Conservation (phyloP, 306 rosid genomes). For the Vicia villosa region DNA sequence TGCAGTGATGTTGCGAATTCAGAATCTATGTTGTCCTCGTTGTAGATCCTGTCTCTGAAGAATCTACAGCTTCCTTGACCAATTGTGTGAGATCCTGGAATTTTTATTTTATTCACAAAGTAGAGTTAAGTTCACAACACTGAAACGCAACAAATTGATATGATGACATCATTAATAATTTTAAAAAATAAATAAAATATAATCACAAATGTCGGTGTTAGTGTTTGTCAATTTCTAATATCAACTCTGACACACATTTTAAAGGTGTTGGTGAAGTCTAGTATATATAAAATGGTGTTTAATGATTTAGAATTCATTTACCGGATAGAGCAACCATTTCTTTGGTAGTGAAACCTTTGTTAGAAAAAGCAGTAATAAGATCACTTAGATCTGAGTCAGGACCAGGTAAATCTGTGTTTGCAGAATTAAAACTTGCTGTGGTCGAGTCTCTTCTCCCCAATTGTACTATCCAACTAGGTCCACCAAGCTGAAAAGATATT, state of each 20-base stretch:
- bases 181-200: too few relatives aligned
- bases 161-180: too few relatives aligned
- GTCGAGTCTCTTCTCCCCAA: conserved; percentile 74
- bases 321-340: conserved; percentile 75
- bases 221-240: too few relatives aligned
- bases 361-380: conserved; percentile 45
- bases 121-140: background rate
- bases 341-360: conserved; percentile 48
- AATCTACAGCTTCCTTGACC: conserved; percentile 52
- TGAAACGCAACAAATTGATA: too few relatives aligned
- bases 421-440: conserved; percentile 49
- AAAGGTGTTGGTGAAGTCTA: too few relatives aligned
- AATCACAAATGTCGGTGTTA: too few relatives aligned
- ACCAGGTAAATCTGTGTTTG: conserved; percentile 51
- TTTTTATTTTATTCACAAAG: background rate
- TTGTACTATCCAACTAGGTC: conserved; percentile 51
- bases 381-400: conserved; percentile 32
- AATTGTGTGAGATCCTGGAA: conserved; percentile 63
- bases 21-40: conserved; percentile 58
- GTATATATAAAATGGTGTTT: background rate
- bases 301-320: background rate
- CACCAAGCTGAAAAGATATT: conserved; percentile 48
- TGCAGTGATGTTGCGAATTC: conserved; percentile 42
- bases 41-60: conserved; percentile 57
- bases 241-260: too few relatives aligned